Evolutionary conservation across 768 basidiomycete species (phyloP), one percentile per base, ranked within the genome.

Genomic region (Amanita pallidorosea): DNA sequence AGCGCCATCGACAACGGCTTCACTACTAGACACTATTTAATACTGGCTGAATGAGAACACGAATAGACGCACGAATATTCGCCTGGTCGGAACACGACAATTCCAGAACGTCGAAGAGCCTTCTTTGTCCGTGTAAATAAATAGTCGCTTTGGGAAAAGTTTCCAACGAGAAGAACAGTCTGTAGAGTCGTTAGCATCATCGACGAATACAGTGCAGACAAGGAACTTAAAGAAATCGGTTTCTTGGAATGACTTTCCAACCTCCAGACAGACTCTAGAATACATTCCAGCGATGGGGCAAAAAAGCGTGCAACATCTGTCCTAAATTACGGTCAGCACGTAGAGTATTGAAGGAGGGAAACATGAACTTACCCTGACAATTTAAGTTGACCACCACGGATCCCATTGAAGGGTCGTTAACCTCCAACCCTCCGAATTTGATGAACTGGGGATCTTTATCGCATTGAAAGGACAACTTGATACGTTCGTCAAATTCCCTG

Each of bases 301-400:
- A 60, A 63, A 43, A 61, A 61, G 4, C 35, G 20, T 0, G 56
- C 56, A 2, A 60, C 58, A 7, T 53, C 54, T 3, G 18, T 23
- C 2, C 60, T 60, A n/a, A 15, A 34, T 27, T 27, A 15, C 2
- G 12, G 7, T 27, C 27, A 17, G 35, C 15, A n/a, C 9, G 15
- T 48, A 13, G 18, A 22, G 5, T 4, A 2, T 23, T 5, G 18
- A 9, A 33, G 17, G 7, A n/a, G 25, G 4, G 7, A 42, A 9
- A 11, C 6, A 11, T 33, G 23, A 9, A 53, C 59, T 15, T 38
- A 62, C 64, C 64, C 62, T 2, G 51, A 9, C 12, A 75, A 50
- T 52, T 67, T 72, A 47, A 74, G 58, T 47, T 69, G 67, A 7
- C 73, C 73, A 23, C 60, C 60, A 25, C 60, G 62, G 53, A 75